Percentiles rank a stretch among this genome's conserved stretches.
phyloP scores from a whole-genome alignment of 1,139 yeast genomes.

The Suhomyces wounanorum region DNA sequence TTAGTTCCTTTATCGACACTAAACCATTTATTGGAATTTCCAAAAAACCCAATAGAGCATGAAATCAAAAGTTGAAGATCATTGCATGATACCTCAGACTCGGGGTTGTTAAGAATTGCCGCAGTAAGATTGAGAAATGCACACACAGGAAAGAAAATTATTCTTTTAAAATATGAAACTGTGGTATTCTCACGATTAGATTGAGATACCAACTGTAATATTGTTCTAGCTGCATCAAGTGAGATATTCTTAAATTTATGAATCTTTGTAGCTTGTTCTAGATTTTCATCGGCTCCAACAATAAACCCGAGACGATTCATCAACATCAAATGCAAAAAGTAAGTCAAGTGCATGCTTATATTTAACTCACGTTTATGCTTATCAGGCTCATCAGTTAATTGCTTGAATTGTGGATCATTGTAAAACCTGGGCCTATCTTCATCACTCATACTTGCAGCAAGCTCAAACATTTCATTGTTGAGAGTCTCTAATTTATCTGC shows the following conservation, averaged over 20 bases:
- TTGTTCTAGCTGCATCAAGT: conserved; percentile 39
- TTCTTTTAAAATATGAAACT: conserved; percentile 35
- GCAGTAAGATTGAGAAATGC: conserved; percentile 38
- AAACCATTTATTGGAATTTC: conserved; percentile 11
- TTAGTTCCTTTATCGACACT: conserved; percentile 1
- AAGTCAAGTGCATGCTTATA: conserved; percentile 30
- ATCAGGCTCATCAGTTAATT: conserved; percentile 1
- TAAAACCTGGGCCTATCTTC: conserved; percentile 17
- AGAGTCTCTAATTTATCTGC: conserved; percentile 13
- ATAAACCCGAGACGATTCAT: conserved; percentile 33
- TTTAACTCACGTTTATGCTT: conserved; percentile 18
- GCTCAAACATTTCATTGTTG: conserved; percentile 19
- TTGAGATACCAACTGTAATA: conserved; percentile 28
- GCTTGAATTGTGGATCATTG: conserved; percentile 19
- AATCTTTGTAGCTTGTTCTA: conserved; percentile 19
- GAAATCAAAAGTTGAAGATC: conserved; percentile 37
- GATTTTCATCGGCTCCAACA: conserved; percentile 18
- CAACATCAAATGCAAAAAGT: conserved; percentile 38
- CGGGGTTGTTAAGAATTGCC: conserved; percentile 35
- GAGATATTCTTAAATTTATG: conserved; percentile 28
- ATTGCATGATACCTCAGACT: conserved; percentile 26
- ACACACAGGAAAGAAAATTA: conserved; percentile 33
- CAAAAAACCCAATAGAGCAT: conserved; percentile 29
- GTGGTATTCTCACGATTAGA: conserved; percentile 24
- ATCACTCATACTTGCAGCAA: conserved; percentile 15